These are phyloP conservation scores for Xylariaceae sp. DNA, from an alignment of 2,329 filamentous ascomycete genomes.

Conservation along the genomic window DNA sequence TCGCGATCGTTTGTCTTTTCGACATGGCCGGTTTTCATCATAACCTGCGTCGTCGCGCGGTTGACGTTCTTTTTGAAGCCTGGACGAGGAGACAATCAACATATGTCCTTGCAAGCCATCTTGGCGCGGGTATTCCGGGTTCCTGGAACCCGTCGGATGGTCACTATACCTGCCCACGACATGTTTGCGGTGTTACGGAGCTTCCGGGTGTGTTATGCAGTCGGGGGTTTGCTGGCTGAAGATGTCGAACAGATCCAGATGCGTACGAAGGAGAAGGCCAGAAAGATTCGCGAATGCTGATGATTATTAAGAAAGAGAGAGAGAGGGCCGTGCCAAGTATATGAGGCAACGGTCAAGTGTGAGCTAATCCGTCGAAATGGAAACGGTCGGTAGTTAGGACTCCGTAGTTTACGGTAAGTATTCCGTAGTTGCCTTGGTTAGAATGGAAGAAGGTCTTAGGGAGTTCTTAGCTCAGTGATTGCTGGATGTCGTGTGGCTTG, in stretches of 20 bases:
- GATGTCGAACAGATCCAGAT: background rate
- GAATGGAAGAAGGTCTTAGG: background rate
- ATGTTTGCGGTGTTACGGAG: constrained; percentile 40
- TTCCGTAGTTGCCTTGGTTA: no score
- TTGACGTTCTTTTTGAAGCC: constrained; percentile 96
- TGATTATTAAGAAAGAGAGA: background rate
- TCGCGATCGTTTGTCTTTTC: constrained; percentile 98
- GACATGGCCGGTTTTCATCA: constrained; percentile 99
- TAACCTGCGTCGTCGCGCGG: constrained; percentile 97
- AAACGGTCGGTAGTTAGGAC: background rate
- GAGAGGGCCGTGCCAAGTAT: background rate
- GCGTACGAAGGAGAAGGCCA: background rate
- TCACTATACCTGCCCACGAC: constrained; percentile 62
- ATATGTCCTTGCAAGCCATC: background rate
- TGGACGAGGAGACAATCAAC: constrained; percentile 32
- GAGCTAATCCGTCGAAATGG: background rate
- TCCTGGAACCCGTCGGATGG: background rate
- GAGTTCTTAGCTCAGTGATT: background rate
- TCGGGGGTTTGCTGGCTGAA: background rate
- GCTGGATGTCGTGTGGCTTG: background rate
- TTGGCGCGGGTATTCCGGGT: background rate
- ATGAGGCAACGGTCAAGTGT: background rate
- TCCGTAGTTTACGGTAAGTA: background rate
- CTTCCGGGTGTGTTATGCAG: constrained; percentile 5
- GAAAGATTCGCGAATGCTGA: background rate